phyloP scores from a whole-genome alignment of 495 filamentous ascomycete species.

The Amniculicola lignicola region DNA sequence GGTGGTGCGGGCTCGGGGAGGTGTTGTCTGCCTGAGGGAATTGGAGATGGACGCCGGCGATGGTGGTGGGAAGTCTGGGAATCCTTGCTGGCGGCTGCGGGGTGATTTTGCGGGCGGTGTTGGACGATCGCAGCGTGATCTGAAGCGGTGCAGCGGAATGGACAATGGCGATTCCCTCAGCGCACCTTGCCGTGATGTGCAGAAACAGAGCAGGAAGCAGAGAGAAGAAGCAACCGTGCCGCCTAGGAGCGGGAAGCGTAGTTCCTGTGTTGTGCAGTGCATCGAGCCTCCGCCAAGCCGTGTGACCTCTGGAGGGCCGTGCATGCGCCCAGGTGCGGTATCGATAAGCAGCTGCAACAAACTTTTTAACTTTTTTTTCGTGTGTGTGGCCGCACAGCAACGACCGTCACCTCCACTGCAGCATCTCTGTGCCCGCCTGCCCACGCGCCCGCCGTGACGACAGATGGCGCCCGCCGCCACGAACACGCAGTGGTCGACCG shows the following conservation, averaged over 20 bases:
- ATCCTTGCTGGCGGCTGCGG: conserved; percentile 23
- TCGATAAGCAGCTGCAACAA: not conserved
- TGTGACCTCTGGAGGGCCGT: conserved; percentile 2
- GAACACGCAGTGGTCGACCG: conserved; percentile 70
- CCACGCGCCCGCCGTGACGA: conserved; percentile 36
- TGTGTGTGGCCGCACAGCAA: not conserved
- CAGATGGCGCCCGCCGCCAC: conserved; percentile 55
- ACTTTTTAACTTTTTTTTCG: conserved; percentile 13
- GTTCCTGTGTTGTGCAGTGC: conserved; percentile 3
- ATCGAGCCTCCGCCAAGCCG: conserved; percentile 5
- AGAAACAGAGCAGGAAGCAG: not conserved
- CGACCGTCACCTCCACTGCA: too few species aligned
- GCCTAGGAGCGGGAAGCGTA: not conserved
- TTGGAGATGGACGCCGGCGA: conserved; percentile 7
- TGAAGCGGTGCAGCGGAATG: not conserved
- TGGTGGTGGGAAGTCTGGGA: conserved; percentile 11
- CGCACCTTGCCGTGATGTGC: too few species aligned
- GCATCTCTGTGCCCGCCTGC: not conserved
- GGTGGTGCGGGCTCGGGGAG: conserved; percentile 11
- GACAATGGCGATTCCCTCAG: not conserved
- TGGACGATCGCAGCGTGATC: conserved; percentile 9
- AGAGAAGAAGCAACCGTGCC: not conserved
- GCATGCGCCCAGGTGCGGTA: conserved; percentile 6
- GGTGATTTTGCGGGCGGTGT: conserved; percentile 11
- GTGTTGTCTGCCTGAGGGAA: conserved; percentile 1